Base-by-base conservation (phyloP, 805 yeast genomes). In the Deakozyma indianensis region DNA sequence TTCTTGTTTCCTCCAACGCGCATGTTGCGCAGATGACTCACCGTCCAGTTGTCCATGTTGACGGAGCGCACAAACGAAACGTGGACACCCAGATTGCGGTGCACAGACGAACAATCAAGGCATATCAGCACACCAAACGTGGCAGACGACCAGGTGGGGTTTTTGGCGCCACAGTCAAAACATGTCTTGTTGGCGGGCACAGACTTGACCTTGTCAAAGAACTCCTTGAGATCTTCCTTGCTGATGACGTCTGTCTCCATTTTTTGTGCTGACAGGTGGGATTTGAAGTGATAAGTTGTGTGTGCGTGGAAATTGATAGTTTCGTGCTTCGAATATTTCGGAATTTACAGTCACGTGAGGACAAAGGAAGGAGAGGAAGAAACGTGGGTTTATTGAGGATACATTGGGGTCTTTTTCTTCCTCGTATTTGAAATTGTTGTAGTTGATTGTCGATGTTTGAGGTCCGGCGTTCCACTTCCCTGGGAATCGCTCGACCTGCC, bases 61-160 rank as follows among this genome's bases (percentile, higher is more conserved):
- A 92, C 77, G 23, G 96, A 85, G 61, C 87, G 85, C 48, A 92
- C 97, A 68, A 92, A 92, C 32, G 96, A 77, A 56, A 92, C 80
- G 62, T 92, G 98, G 32, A 88, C 96, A 48, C 98, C 98, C 66
- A 92, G 65, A 62, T 87, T 87, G 64, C 98, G 77, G 68, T 92
- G 98, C 44, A 83, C 86, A 2, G 97, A 88, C 45, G 95, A 83
- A 64, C 98, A 92, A 62, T 92, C 95, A 49, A 88, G 72, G 68
- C 98, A 92, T 48, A 92, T 67, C 61, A 88, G 75, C 44, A 88
- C 83, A 46, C 96, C 98, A 64, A 85, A 90, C 14, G 97, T 95
- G 46, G 90, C 87, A 14, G 97, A 90, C 2, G 98, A 85, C 98
- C 98, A 92, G 0, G 97, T 86, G 29, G 98, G 97, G 62, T 88